Evolutionary conservation across 805 yeast species (phyloP), one percentile per base, ranked within the genome.

Genomic region (Metschnikowia lochheadii): DNA sequence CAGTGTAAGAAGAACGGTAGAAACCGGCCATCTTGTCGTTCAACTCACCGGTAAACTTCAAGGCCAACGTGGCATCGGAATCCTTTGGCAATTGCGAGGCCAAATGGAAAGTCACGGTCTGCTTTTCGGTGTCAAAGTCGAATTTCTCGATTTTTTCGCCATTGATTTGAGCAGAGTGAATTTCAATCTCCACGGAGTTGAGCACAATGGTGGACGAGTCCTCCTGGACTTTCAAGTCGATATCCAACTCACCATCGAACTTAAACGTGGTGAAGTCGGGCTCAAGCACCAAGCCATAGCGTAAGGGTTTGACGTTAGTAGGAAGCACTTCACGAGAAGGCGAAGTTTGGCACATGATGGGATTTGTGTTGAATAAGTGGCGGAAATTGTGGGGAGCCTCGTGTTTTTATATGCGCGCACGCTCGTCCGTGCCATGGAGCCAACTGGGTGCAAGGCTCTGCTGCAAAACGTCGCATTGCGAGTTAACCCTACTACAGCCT

Each of bases 11-110:
- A 17, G 89, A 84, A 60, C 87, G 77, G 73, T 87, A 87, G 70
- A 87, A 87, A 43, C 92, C 92, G 49, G 88, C 87, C 92, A 87
- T 86, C 62, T 85, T 82, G 62, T 84, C 85, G 66, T 85, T 85
- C 69, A 86, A 77, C 40, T 70, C 75, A 57, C 90, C 92, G 35
- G 77, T 72, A 65, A 79, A 86, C 37, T 73, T 68, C 52, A 85
- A 67, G 48, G 72, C 69, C 54, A 86, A 64, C 17, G 70, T 63
- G 44, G 79, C 77, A 36, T 66, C 63, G 17, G 76, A 63, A 13
- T 72, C 78, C 40, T 64, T 63, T 13, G 63, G 55, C 49, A 72
- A 59, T 32, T 60, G 53, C 32, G 73, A 69, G n/a, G 67, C 62
- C 49, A 72, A 66, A 10, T 65, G 60, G 55, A 76, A 77, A n/a